Evolutionary conservation across 345 rosid genomes (phyloP).

Genomic region (Populus pruinosa): DNA sequence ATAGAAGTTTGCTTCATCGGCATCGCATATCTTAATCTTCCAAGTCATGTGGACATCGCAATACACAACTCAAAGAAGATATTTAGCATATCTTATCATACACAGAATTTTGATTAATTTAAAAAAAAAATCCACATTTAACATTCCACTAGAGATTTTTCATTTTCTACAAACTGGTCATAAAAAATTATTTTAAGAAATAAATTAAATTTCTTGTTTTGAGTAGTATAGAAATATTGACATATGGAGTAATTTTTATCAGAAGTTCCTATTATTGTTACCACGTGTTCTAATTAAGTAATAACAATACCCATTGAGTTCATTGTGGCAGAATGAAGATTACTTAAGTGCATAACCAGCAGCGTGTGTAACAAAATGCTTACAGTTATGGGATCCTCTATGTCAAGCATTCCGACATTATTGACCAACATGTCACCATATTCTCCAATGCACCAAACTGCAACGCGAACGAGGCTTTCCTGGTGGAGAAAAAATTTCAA

Average conservation of each 20-base stretch:
- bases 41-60: background rate
- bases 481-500: slow-evolving; percentile 26
- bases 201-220: background rate
- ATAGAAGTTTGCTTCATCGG: background rate
- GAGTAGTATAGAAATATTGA: background rate
- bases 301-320: slow-evolving; percentile 6
- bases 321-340: slow-evolving; percentile 1
- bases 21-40: background rate
- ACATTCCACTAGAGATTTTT: background rate
- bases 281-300: background rate
- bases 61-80: background rate
- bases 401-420: slow-evolving; percentile 77
- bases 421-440: slow-evolving; percentile 94
- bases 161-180: background rate
- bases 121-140: background rate
- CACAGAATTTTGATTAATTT: background rate
- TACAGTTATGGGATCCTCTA: slow-evolving; percentile 89
- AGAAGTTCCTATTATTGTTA: background rate
- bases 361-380: slow-evolving; percentile 24
- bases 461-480: slow-evolving; percentile 96
- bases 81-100: no score
- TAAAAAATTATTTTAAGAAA: background rate
- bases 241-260: background rate
- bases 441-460: slow-evolving; percentile 99
- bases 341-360: slow-evolving; percentile 11